Evolutionary conservation across 192 early-diverging fungal species (phyloP).

Genomic region (Mortierella hygrophila): DNA sequence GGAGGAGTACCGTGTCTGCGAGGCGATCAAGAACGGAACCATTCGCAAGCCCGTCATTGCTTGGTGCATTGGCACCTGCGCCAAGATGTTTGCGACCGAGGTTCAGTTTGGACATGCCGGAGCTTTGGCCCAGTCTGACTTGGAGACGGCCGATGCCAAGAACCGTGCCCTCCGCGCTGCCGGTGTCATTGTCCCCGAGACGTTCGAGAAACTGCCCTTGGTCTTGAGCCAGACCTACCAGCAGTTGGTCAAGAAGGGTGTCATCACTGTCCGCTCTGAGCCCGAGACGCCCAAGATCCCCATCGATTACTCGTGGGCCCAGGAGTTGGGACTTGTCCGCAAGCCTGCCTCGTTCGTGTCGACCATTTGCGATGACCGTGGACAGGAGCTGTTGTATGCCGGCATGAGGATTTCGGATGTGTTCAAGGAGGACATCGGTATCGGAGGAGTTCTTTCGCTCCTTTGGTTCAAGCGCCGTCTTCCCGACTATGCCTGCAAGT

Average conservation of each 20-base stretch:
- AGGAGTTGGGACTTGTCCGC: conserved; percentile 97
- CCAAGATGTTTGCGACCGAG: conserved; percentile 98
- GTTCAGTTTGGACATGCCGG: conserved; percentile 99
- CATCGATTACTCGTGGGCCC: conserved; percentile 99
- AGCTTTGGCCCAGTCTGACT: conserved; percentile 93
- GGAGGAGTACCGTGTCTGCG: conserved; percentile 95
- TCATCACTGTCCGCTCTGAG: conserved; percentile 81
- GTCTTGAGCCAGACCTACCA: conserved; percentile 84
- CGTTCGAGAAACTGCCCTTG: conserved; percentile 94
- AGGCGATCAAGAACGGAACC: conserved; percentile 87
- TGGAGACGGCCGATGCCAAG: conserved; percentile 98
- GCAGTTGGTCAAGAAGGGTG: conserved; percentile 78
- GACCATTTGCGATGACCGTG: conserved; percentile 99
- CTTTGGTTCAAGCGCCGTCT: conserved; percentile 99
- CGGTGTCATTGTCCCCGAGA: conserved; percentile 93
- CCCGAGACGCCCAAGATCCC: conserved; percentile 98
- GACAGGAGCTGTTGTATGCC: conserved; percentile 98
- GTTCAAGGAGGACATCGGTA: conserved; percentile 98
- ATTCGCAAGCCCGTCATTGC: conserved; percentile 99
- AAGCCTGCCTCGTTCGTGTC: conserved; percentile 99
- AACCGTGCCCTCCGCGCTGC: conserved; percentile 88
- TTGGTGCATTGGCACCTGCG: conserved; percentile 99
- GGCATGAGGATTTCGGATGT: conserved; percentile 99
- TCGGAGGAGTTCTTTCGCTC: conserved; percentile 96
- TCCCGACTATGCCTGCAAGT: conserved; percentile 94